Percentiles rank a stretch among this genome's conserved stretches.
Conservation (phyloP, 495 filamentous ascomycete species). For the Apodospora peruviana region DNA sequence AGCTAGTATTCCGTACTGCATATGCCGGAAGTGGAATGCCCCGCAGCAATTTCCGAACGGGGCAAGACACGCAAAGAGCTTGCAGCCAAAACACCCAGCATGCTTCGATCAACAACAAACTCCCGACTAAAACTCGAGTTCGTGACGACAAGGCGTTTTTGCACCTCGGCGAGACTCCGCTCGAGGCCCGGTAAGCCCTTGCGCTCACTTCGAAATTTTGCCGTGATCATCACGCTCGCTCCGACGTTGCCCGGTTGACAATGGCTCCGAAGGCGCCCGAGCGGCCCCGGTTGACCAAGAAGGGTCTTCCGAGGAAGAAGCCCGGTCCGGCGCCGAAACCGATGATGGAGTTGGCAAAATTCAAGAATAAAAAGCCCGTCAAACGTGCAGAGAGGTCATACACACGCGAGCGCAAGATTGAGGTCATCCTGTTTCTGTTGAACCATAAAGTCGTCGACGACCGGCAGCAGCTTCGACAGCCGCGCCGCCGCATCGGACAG, state of each 20-base stretch:
- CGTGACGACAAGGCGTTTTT: too few relatives aligned
- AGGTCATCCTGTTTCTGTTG: conserved; percentile 21
- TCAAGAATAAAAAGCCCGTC: conserved; percentile 14
- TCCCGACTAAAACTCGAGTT: too few relatives aligned
- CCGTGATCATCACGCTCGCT: too few relatives aligned
- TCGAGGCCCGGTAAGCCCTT: too few relatives aligned
- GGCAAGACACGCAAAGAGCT: background rate
- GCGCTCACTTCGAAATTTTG: too few relatives aligned
- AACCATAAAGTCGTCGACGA: conserved; percentile 19
- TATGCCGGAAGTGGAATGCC: too few relatives aligned
- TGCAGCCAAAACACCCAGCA: background rate
- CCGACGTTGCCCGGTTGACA: too few relatives aligned
- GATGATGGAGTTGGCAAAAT: conserved; percentile 11
- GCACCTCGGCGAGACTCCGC: too few relatives aligned
- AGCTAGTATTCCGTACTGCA: too few relatives aligned
- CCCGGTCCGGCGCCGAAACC: conserved; percentile 17
- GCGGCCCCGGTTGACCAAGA: too few relatives aligned
- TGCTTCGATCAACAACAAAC: too few relatives aligned
- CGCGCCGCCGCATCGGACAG: conserved; percentile 20
- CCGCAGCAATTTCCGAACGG: background rate
- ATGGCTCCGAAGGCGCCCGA: conserved; percentile 1
- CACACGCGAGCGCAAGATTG: conserved; percentile 22
- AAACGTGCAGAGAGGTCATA: conserved; percentile 19
- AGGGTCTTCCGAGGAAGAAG: conserved; percentile 9
- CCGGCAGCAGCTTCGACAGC: background rate